Base-by-base conservation (phyloP, 2,329 filamentous ascomycete genomes). In the Trichocomaceae sp. region DNA sequence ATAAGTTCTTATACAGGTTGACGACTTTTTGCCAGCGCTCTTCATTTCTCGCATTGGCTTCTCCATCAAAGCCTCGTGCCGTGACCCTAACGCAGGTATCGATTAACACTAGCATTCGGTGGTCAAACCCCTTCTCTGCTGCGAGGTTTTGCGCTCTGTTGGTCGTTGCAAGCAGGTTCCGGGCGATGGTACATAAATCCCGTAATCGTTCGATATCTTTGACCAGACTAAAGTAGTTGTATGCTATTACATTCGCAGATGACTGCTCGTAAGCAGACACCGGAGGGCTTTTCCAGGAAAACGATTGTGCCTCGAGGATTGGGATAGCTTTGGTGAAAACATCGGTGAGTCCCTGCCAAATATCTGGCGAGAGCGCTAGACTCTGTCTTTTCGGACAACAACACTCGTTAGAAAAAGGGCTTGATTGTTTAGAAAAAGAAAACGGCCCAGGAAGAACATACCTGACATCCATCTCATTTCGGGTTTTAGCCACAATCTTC, bases 1-100 rank as follows among this genome's bases (percentile, higher is more conserved):
- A 72, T 17, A 85, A 72, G 61, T 83, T 82, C 69, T 86, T 85
- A 69, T 83, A 85, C 3, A 81, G 77, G 63, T 83, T 83, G 58
- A 85, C 81, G 53, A 84, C 80, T 67, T 78, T 79, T 68, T 84
- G 81, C 82, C 82, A 85, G 60, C 81, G 80, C 61, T 84, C 81
- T 66, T 85, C 81, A 55, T 84, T 82, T 52, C 79, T 74, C 4
- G 79, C 78, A 56, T 82, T 80, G 5, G 81, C 79, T 63, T 84
- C 81, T 31, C 83, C 83, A 66, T 85, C 83, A 58, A 83, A 86
- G 0, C 83, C 83, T 59, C 82, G 70, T 8, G 82, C 82, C 0
- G 83, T 85, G 12, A 85, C 82, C 50, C 81, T 75, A 10, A 86
- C 82, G 62, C 82, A 85, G 47, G 83, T 80, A 62, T 83, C 83